Evolutionary conservation across 768 basidiomycete species (phyloP).

Genomic region (Coprinopsis cinerea): DNA sequence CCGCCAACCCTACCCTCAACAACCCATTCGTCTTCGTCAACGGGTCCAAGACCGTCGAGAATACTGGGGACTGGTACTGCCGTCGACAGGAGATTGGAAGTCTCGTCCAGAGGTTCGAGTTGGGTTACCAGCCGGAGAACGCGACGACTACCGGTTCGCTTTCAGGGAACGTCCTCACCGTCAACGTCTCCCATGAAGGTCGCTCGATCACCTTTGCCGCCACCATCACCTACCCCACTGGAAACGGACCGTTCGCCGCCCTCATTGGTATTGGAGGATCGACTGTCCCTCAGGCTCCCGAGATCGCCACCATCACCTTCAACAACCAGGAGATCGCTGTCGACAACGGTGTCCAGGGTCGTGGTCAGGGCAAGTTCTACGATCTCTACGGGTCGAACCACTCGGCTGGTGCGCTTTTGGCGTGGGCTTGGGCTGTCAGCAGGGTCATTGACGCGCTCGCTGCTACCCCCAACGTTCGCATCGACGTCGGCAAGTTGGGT

Average conservation of each 20-base stretch:
- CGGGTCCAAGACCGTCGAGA: too few species aligned
- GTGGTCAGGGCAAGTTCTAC: constrained; percentile 50
- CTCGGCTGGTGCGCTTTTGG: constrained; percentile 44
- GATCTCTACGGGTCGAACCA: constrained; percentile 42
- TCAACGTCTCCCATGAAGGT: constrained; percentile 37
- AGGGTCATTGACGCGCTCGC: constrained; percentile 53
- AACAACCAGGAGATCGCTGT: constrained; percentile 43
- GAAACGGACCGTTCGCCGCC: constrained; percentile 41
- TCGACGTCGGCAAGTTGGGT: constrained; percentile 39
- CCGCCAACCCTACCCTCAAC: too few species aligned
- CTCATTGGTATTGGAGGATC: constrained; percentile 43
- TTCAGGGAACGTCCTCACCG: constrained; percentile 32
- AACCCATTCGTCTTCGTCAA: too few species aligned
- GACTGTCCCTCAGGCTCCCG: constrained; percentile 29
- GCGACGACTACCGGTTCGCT: constrained; percentile 36
- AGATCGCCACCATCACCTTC: constrained; percentile 38
- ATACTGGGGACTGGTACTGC: too few species aligned
- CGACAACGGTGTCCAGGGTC: constrained; percentile 35
- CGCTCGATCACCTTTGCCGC: constrained; percentile 40
- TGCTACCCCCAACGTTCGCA: constrained; percentile 28
- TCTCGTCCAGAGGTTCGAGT: too few species aligned
- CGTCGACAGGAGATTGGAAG: too few species aligned
- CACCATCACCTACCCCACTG: constrained; percentile 35
- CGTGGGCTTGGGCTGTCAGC: constrained; percentile 52
- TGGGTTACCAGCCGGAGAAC: too few species aligned